Evolutionary conservation across 192 early-diverging fungal species (phyloP), one percentile per base, ranked within the genome.

Genomic region (Rhizophagus sp.): DNA sequence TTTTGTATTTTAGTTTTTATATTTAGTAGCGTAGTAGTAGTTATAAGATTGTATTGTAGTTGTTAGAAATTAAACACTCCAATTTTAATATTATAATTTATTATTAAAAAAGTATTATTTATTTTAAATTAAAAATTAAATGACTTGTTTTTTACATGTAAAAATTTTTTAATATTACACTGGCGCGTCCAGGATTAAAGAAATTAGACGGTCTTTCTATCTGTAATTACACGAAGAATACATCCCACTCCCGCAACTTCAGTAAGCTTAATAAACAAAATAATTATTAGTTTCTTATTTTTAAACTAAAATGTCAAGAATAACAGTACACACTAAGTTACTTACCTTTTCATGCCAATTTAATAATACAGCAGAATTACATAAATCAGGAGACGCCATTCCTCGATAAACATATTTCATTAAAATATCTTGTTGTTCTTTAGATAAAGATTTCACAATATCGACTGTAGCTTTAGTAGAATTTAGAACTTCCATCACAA

Each of bases 301-400:
- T 30, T 30, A 30, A 30, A 30, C 30, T 30, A 30, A 30, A 30
- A 30, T 30, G 30, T 30, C 36, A 30, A 2, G 12, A 33, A 33
- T 73, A 62, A 49, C 8, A 3, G 49, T 47, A 41, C 19, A n/a
- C 8, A 36, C 30, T 36, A 41, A 41, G 6, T 41, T 5, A 41
- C 44, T 4, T 82, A 97, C 94, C 87, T 97, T 96, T 79, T 99
- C 97, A 80, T 99, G 97, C 96, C 96, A 99, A 77, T 88, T 87
- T 76, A 99, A 85, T 76, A 99, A 81, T 68, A 95, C 88, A 17
- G 91, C 91, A 67, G 95, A 93, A 79, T 96, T 96, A 79, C 89
- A 96, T 68, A 85, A 81, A 24, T 96, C 95, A 3, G 97, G 97
- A 25, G 85, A 86, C 9, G 92, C 93, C 92, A 99, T 89, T 22